These are phyloP conservation scores for Cyclotella kingstonii DNA, from an alignment of 108 stramenopile species.

Conservation along the genomic window DNA sequence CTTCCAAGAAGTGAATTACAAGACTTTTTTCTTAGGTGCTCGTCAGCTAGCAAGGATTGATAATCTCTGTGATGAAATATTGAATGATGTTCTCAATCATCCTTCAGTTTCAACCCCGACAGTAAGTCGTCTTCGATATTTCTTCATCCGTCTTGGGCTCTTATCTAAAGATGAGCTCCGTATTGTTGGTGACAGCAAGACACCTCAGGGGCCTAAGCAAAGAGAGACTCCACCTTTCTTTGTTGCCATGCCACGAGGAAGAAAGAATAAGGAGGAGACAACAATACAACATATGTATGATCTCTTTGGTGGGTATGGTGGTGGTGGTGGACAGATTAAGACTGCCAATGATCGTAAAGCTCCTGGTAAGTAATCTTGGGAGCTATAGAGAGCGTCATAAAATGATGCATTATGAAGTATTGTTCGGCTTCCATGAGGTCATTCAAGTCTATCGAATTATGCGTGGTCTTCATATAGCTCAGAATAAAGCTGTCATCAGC, in stretches of 20 bases:
- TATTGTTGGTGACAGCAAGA: constrained; percentile 9
- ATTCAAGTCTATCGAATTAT: no score
- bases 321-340: constrained; percentile 58
- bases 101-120: constrained; percentile 27
- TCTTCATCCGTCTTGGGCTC: constrained; percentile 32
- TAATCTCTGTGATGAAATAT: constrained; percentile 53
- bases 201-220: constrained; percentile 12
- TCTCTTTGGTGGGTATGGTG: constrained; percentile 54
- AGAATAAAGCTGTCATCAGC: no score
- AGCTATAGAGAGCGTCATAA: no score
- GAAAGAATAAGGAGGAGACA: constrained; percentile 53
- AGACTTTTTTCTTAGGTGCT: constrained; percentile 53
- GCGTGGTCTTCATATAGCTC: no score
- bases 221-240: constrained; percentile 56
- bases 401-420: no score
- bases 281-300: constrained; percentile 63
- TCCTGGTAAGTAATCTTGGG: constrained; percentile 49
- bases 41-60: constrained; percentile 54
- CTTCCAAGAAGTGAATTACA: constrained; percentile 46
- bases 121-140: constrained; percentile 9
- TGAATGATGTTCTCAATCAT: constrained; percentile 51
- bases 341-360: constrained; percentile 62
- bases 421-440: no score
- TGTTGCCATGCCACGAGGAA: constrained; percentile 59
- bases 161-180: constrained; percentile 37